Conservation (phyloP, 345 rosid species). For the Corchorus capsularis region DNA sequence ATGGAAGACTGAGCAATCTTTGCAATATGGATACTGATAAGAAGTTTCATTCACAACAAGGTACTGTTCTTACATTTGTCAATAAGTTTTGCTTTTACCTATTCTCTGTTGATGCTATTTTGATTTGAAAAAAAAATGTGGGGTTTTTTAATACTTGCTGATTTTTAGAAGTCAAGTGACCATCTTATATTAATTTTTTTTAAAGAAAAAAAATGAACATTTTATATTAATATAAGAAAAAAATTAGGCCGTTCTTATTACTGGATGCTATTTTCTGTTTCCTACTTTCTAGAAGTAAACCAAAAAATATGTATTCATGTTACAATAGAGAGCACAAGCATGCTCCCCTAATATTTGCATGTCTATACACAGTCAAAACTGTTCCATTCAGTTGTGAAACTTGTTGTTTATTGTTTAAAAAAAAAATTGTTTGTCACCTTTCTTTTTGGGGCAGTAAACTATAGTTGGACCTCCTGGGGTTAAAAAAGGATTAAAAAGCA, state of each 20-base stretch:
- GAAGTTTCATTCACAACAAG: constrained; percentile 26
- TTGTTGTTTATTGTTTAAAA: not conserved
- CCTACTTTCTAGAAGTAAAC: not conserved
- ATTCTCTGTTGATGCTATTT: not conserved
- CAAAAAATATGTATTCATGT: not conserved
- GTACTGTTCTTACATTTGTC: constrained; percentile 27
- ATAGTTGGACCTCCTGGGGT: not conserved
- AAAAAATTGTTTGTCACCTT: not conserved
- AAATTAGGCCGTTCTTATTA: not conserved
- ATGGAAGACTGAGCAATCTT: constrained; percentile 36
- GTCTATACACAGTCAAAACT: not conserved
- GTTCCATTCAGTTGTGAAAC: not conserved
- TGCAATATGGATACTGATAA: constrained; percentile 30
- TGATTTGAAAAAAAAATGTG: not conserved
- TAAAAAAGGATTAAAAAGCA: not conserved
- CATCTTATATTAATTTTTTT: no score
- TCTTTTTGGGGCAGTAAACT: not conserved
- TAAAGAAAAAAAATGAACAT: not conserved
- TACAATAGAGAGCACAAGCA: not conserved
- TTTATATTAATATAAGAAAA: not conserved
- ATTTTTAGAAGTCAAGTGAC: not conserved
- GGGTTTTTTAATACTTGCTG: not conserved
- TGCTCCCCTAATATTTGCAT: not conserved
- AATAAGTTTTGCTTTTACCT: not conserved
- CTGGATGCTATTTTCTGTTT: not conserved